Percentiles rank a stretch among this genome's conserved stretches.
phyloP scores from a whole-genome alignment of 768 basidiomycete genomes.

The Pleurotus tuoliensis region DNA sequence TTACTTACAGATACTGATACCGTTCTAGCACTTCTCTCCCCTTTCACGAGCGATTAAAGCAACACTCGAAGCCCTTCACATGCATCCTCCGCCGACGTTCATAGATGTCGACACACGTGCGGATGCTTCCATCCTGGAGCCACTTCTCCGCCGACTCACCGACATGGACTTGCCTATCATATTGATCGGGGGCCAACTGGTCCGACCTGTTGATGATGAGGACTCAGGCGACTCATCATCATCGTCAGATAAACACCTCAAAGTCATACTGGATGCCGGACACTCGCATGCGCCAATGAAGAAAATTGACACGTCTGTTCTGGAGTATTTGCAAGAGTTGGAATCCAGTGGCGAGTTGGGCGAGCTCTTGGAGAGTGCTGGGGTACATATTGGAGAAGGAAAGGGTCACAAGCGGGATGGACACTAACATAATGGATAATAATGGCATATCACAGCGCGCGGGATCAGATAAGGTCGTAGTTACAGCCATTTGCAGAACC shows the following conservation, averaged over 20 bases:
- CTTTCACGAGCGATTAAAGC: conserved; percentile 63
- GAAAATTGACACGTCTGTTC: background rate
- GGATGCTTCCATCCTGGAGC: conserved; percentile 60
- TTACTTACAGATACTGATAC: background rate
- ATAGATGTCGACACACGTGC: conserved; percentile 73
- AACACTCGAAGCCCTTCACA: conserved; percentile 49
- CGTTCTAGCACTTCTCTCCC: conserved; percentile 54
- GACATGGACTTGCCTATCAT: conserved; percentile 62
- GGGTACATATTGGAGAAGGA: background rate
- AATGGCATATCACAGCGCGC: too few relatives aligned
- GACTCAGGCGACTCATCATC: background rate
- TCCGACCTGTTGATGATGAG: conserved; percentile 18
- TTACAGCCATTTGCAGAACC: too few relatives aligned
- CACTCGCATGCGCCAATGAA: background rate
- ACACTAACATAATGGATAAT: too few relatives aligned
- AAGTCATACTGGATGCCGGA: background rate
- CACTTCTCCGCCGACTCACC: conserved; percentile 65
- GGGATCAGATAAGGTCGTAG: too few relatives aligned
- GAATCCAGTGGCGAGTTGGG: background rate
- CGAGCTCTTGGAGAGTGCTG: background rate
- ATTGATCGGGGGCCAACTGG: conserved; percentile 56
- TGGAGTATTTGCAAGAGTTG: conserved; percentile 1
- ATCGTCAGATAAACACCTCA: background rate
- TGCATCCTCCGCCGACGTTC: conserved; percentile 60
- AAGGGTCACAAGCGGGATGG: background rate